These are phyloP conservation scores for Backusella australiensis DNA, from an alignment of 192 early-diverging fungal genomes.

Conservation along the genomic window DNA sequence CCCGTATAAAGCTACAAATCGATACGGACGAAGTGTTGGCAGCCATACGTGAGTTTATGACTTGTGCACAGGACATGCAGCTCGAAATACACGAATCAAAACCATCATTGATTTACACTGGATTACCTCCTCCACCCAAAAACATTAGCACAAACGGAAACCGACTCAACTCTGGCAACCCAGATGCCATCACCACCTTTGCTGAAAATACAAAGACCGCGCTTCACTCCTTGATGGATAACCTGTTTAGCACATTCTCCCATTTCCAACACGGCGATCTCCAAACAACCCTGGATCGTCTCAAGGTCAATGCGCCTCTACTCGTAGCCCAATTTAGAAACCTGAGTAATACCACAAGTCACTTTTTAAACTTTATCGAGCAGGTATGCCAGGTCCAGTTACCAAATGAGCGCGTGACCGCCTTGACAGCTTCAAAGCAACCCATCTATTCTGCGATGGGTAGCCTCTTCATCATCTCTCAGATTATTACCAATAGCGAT, in stretches of 20 bases:
- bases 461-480: constrained; percentile 21
- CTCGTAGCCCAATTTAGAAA: constrained; percentile 34
- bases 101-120: constrained; percentile 14
- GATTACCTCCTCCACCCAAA: background rate
- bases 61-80: constrained; percentile 52
- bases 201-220: background rate
- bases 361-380: constrained; percentile 26
- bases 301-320: constrained; percentile 19
- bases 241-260: constrained; percentile 2
- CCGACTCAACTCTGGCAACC: background rate
- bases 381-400: background rate
- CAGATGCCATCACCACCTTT: constrained; percentile 7
- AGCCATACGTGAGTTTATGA: constrained; percentile 60
- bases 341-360: constrained; percentile 24
- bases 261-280: background rate
- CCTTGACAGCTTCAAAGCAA: constrained; percentile 13
- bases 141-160: background rate
- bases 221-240: constrained; percentile 8
- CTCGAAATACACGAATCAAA: constrained; percentile 22
- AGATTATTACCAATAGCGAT: constrained; percentile 21
- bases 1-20: constrained; percentile 58
- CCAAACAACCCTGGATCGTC: background rate
- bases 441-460: constrained; percentile 30
- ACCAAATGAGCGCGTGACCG: background rate
- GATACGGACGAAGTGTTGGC: constrained; percentile 61